Conservation (phyloP, 2,329 filamentous ascomycete genomes). For the Graphium sp. region DNA sequence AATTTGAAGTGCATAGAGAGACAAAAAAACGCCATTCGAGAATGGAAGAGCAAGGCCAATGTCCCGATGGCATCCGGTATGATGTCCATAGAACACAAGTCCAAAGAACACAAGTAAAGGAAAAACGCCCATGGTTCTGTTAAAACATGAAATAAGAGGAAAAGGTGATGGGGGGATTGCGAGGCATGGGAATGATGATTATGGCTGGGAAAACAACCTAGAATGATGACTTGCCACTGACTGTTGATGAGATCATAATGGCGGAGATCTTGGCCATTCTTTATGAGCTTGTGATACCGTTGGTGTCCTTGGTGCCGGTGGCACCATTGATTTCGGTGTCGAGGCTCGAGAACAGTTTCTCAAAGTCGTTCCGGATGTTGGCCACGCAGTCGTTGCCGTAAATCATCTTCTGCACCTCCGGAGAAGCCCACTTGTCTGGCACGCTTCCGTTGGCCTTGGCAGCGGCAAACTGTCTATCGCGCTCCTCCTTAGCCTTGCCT, state of each 20-base stretch:
- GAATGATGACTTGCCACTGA: too few relatives aligned
- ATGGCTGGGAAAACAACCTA: too few relatives aligned
- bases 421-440: slow-evolving; percentile 55
- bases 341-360: slow-evolving; percentile 21
- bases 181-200: too few relatives aligned
- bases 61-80: too few relatives aligned
- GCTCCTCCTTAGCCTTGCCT: slow-evolving; percentile 39
- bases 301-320: background rate
- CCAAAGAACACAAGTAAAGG: too few relatives aligned
- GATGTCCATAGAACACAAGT: too few relatives aligned
- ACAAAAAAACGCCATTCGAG: too few relatives aligned
- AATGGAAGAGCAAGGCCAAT: too few relatives aligned
- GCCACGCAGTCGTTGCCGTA: slow-evolving; percentile 46
- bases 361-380: slow-evolving; percentile 32
- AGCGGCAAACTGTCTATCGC: slow-evolving; percentile 36
- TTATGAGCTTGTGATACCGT: slow-evolving; percentile 5
- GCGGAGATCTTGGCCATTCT: slow-evolving; percentile 4
- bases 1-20: too few relatives aligned
- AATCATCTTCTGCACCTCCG: slow-evolving; percentile 49
- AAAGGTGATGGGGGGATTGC: too few relatives aligned
- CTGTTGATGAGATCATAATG: slow-evolving; percentile 7
- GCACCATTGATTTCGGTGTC: slow-evolving; percentile 3
- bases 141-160: too few relatives aligned
- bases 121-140: too few relatives aligned
- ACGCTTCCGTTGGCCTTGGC: slow-evolving; percentile 31